A percentile compares a stretch with the other conserved stretches of the same genome.
These are phyloP conservation scores for Exophiala oligosperma DNA, from an alignment of 2,329 filamentous ascomycete genomes.

Conservation along the genomic window DNA sequence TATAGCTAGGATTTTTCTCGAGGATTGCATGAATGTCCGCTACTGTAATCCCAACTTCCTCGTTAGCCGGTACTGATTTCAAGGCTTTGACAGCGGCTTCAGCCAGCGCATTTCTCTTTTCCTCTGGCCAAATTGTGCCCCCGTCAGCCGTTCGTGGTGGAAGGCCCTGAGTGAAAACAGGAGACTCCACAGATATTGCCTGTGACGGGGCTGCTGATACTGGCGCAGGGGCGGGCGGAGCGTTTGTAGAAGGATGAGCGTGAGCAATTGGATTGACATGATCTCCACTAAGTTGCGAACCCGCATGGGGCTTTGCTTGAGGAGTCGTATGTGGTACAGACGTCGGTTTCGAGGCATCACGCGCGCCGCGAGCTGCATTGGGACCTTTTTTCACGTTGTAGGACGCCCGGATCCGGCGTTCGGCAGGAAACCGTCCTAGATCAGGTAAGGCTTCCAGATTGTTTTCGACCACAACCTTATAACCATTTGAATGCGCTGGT, in stretches of 20 bases:
- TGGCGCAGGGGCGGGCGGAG: neutral
- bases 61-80: slow-evolving; percentile 43
- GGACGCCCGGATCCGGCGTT: slow-evolving; percentile 24
- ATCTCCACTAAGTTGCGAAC: no score
- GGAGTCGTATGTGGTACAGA: no score
- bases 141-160: slow-evolving; percentile 1
- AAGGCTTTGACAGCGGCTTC: slow-evolving; percentile 51
- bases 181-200: neutral
- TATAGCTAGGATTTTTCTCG: slow-evolving; percentile 56
- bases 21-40: slow-evolving; percentile 49
- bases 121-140: slow-evolving; percentile 51
- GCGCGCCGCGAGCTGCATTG: neutral
- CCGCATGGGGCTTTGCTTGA: no score
- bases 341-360: neutral
- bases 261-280: no score
- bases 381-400: slow-evolving; percentile 7
- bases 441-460: slow-evolving; percentile 28
- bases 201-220: neutral
- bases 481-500: slow-evolving; percentile 16
- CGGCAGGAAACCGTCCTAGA: slow-evolving; percentile 33
- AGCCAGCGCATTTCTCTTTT: slow-evolving; percentile 51
- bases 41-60: slow-evolving; percentile 37
- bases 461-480: slow-evolving; percentile 24
- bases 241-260: neutral
- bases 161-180: slow-evolving; percentile 11